A percentile compares a stretch with the other conserved stretches of the same genome.
Evolutionary conservation across 768 basidiomycete genomes (phyloP).

Genomic region (Coprinopsis marcescibilis): DNA sequence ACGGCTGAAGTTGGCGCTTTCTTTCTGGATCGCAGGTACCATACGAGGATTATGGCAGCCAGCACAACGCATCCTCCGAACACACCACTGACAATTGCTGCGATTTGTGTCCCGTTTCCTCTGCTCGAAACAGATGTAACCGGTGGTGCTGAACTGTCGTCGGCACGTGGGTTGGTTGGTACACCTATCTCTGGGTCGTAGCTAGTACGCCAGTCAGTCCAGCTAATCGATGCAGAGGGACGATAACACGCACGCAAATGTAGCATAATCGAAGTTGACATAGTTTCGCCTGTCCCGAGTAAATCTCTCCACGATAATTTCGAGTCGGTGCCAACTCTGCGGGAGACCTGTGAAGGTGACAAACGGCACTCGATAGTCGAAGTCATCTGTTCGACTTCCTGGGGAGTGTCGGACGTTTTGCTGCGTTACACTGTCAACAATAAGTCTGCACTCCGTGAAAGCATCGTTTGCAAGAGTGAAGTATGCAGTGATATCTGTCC

Average conservation of each 20-base stretch:
- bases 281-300: background rate
- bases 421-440: background rate
- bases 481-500: background rate
- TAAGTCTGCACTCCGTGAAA: background rate
- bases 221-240: background rate
- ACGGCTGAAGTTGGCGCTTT: background rate
- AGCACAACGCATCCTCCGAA: background rate
- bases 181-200: background rate
- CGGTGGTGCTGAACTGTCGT: background rate
- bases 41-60: conserved; percentile 2
- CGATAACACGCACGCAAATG: background rate
- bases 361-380: background rate
- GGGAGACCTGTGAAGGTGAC: background rate
- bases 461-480: conserved; percentile 1
- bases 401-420: background rate
- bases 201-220: background rate
- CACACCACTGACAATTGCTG: background rate
- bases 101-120: background rate
- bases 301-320: background rate
- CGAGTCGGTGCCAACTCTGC: background rate
- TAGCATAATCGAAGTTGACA: conserved; percentile 4
- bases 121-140: background rate
- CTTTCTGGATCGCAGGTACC: background rate
- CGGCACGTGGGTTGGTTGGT: background rate
- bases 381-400: background rate